These are phyloP conservation scores for Metarhizium rileyi DNA, from an alignment of 2,329 filamentous ascomycete species.

Conservation along the genomic window DNA sequence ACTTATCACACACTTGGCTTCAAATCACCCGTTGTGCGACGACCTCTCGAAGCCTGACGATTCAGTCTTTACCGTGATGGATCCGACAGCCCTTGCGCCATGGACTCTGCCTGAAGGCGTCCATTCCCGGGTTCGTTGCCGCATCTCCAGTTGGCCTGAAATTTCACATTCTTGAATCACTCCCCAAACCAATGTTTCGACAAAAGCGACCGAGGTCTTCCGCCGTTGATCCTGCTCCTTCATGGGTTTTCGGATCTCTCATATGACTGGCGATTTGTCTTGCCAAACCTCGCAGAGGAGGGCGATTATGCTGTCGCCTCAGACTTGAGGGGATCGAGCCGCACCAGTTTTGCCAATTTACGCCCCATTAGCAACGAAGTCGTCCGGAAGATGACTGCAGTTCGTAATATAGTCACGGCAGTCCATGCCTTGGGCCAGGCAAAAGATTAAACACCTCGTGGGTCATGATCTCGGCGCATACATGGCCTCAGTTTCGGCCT, in stretches of 20 bases:
- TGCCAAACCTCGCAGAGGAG: constrained; percentile 45
- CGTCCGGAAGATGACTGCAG: constrained; percentile 38
- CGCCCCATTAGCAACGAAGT: constrained; percentile 23
- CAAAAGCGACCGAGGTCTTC: constrained; percentile 7
- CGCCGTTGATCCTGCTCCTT: constrained; percentile 49
- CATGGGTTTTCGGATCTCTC: constrained; percentile 62
- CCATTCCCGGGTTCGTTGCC: constrained; percentile 44
- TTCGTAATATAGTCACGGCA: constrained; percentile 52
- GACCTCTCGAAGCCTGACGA: too few relatives aligned
- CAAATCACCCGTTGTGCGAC: background rate
- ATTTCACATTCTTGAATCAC: constrained; percentile 46
- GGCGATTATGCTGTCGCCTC: constrained; percentile 59
- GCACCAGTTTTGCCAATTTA: constrained; percentile 42
- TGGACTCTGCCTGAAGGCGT: constrained; percentile 40
- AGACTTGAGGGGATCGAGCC: constrained; percentile 59
- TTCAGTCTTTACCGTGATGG: background rate
- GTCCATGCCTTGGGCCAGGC: constrained; percentile 51
- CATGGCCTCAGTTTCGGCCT: constrained; percentile 45
- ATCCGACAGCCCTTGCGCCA: background rate
- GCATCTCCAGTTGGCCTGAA: constrained; percentile 41
- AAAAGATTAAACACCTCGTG: constrained; percentile 46
- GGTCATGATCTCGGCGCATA: constrained; percentile 61
- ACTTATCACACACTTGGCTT: too few relatives aligned
- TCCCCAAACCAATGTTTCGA: constrained; percentile 25
- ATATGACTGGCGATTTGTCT: constrained; percentile 58